Conservation (phyloP, 257 asterid genomes). For the Mitragyna speciosa region DNA sequence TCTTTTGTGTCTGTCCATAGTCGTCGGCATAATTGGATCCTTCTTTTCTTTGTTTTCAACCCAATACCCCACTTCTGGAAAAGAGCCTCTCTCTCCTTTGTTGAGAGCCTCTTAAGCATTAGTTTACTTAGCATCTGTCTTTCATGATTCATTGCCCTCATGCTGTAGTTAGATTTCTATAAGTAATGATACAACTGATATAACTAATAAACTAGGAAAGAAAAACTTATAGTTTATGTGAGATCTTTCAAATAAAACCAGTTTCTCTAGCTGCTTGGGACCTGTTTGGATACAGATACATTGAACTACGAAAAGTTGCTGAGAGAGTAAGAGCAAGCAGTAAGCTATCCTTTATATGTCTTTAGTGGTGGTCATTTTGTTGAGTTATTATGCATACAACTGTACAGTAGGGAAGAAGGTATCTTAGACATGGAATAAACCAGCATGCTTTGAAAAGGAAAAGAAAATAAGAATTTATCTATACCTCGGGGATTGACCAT, state of each 20-base stretch:
- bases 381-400: neutral
- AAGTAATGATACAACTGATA: slow-evolving; percentile 1
- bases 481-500: slow-evolving; percentile 52
- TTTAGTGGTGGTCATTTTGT: neutral
- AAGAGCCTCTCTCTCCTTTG: slow-evolving; percentile 66
- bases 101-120: slow-evolving; percentile 57
- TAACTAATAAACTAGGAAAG: neutral
- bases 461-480: neutral
- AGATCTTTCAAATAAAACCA: neutral
- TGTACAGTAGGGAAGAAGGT: neutral
- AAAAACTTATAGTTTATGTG: neutral
- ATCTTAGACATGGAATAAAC: neutral
- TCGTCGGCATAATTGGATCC: slow-evolving; percentile 52
- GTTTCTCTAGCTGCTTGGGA: neutral
- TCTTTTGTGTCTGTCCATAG: slow-evolving; percentile 64
- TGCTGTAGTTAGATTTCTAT: slow-evolving; percentile 32
- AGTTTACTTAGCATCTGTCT: slow-evolving; percentile 63
- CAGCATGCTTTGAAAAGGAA: neutral
- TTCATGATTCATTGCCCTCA: slow-evolving; percentile 56
- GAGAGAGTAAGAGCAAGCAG: neutral
- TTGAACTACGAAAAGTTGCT: neutral
- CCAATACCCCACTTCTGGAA: slow-evolving; percentile 67
- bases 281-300: neutral
- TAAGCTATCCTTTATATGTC: neutral
- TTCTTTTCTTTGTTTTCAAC: slow-evolving; percentile 68